A percentile compares a stretch with the other conserved stretches of the same genome.
Conservation (phyloP, 108 stramenopile species). For the Nannochloropsis salina region DNA sequence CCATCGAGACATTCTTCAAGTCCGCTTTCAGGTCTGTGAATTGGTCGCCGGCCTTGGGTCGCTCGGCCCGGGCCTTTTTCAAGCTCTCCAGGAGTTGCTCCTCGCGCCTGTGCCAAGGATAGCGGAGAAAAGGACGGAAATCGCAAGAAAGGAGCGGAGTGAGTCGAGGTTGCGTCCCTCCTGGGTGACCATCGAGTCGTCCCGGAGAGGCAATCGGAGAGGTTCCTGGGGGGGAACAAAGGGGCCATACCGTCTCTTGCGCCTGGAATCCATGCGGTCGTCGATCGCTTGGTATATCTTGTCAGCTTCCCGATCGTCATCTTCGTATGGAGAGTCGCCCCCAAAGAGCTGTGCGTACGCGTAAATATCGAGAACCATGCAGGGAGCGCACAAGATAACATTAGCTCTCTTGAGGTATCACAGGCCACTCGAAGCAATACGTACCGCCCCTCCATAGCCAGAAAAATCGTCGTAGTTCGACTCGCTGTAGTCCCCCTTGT, state of each 20-base stretch:
- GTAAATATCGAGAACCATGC: background rate
- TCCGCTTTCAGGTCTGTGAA: conserved; percentile 86
- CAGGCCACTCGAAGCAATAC: background rate
- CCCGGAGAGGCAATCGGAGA: no score
- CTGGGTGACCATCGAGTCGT: no score
- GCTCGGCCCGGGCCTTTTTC: conserved; percentile 46
- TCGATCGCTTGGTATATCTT: conserved; percentile 87
- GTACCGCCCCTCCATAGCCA: conserved; percentile 36
- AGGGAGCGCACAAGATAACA: background rate
- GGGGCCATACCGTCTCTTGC: conserved; percentile 52
- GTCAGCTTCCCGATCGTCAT: conserved; percentile 94
- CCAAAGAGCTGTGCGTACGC: conserved; percentile 32
- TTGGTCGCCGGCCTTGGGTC: conserved; percentile 72
- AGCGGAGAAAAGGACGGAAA: background rate
- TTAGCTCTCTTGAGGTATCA: background rate
- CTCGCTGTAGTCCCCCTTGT: conserved; percentile 42
- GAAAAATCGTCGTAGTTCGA: conserved; percentile 53
- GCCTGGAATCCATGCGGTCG: conserved; percentile 71
- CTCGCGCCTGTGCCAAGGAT: conserved; percentile 35
- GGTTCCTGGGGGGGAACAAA: no score
- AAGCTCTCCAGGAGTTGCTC: conserved; percentile 50
- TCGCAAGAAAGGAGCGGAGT: no score
- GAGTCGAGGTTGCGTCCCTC: no score
- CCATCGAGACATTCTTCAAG: conserved; percentile 71
- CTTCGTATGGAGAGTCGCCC: conserved; percentile 67